phyloP scores from a whole-genome alignment of 805 yeast species.

The Yarrowia sp. region DNA sequence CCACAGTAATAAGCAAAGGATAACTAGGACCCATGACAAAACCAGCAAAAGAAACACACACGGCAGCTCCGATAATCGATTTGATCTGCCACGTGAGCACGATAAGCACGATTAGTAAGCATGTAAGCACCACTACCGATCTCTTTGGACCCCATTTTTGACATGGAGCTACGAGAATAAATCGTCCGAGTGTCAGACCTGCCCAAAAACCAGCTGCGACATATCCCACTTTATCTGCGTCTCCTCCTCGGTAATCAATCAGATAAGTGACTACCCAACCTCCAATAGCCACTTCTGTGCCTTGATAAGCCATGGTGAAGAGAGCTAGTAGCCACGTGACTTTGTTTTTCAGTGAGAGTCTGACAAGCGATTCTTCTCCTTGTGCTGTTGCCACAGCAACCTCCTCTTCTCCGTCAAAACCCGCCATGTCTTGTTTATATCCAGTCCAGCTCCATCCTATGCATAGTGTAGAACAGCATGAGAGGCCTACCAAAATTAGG shows the following conservation, averaged over 20 bases:
- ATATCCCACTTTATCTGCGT: conserved; percentile 51
- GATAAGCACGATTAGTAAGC: neutral
- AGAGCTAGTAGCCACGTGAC: conserved; percentile 48
- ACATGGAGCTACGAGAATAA: conserved; percentile 41
- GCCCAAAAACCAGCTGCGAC: conserved; percentile 71
- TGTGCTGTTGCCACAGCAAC: neutral
- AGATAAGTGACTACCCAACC: conserved; percentile 71
- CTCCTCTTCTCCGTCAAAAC: conserved; percentile 1
- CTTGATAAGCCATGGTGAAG: conserved; percentile 61
- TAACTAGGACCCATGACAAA: conserved; percentile 66
- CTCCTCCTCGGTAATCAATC: conserved; percentile 52
- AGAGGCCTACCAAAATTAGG: conserved; percentile 47
- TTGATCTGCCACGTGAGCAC: conserved; percentile 40
- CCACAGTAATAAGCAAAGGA: conserved; percentile 68
- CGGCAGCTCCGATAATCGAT: conserved; percentile 42
- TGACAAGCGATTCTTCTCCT: neutral
- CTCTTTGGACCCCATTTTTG: conserved; percentile 12
- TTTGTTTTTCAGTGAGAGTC: conserved; percentile 25
- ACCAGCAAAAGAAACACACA: conserved; percentile 52
- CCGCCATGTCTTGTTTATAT: conserved; percentile 31
- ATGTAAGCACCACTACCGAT: neutral
- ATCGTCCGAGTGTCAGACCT: conserved; percentile 65
- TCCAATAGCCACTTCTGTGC: conserved; percentile 66
- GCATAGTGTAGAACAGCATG: conserved; percentile 40
- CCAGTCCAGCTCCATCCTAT: conserved; percentile 47